These are phyloP conservation scores for Microbotryomycetes sp. DNA, from an alignment of 1,284 basidiomycete genomes.

Conservation along the genomic window DNA sequence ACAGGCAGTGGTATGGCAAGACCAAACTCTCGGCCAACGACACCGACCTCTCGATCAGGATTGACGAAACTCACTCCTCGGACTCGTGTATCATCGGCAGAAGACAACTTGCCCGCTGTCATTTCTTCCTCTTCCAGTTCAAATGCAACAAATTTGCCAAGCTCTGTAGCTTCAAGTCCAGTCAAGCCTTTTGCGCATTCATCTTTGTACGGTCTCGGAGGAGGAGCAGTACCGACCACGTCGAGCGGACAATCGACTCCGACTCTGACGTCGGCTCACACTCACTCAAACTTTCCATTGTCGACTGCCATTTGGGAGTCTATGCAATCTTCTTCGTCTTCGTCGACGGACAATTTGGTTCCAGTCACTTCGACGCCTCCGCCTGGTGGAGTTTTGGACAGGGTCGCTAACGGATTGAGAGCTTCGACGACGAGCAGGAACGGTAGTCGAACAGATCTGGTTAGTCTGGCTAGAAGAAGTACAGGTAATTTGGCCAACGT, in stretches of 20 bases:
- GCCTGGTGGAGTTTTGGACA: background rate
- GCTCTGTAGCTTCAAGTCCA: background rate
- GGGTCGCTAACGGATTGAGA: background rate
- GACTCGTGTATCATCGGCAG: background rate
- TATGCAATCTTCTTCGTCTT: background rate
- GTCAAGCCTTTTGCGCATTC: no score
- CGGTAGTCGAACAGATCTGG: background rate
- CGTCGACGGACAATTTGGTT: background rate
- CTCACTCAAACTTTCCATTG: no score
- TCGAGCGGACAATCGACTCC: background rate
- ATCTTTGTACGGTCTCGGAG: background rate
- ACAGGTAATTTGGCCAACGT: background rate
- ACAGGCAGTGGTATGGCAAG: background rate
- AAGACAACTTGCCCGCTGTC: background rate
- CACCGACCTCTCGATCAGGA: background rate
- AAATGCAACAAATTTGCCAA: background rate
- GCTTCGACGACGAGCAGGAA: background rate
- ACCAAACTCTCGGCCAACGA: background rate
- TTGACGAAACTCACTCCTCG: background rate
- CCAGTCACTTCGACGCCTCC: background rate
- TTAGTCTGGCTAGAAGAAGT: background rate
- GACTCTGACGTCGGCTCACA: no score
- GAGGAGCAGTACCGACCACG: background rate
- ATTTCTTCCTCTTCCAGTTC: background rate
- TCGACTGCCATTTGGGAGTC: no score